Base-by-base conservation (phyloP, 306 rosid species). In the Vigna nakashimae region DNA sequence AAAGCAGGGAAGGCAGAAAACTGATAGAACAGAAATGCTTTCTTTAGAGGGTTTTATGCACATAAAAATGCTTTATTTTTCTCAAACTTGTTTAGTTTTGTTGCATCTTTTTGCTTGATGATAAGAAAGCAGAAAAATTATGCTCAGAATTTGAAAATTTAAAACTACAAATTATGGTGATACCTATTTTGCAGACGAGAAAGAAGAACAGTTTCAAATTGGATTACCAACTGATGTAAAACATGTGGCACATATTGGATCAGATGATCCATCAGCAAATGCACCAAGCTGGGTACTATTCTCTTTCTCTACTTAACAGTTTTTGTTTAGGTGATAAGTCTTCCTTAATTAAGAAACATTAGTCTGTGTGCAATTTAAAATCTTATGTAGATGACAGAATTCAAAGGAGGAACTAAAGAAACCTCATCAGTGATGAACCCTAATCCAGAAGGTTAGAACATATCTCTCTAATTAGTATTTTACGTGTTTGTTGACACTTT, bases 171-270 rank as follows among this genome's bases (percentile, higher is more conserved):
- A 62, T 62, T 42, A 42, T 72, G 46, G 38, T 71, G 56, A 76
- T 40, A 5, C 15, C 10, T n/a, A 34, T 48, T 75, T 56, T 80
- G 86, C 86, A 93, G 98, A 93, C 5, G 97, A 93, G 50, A 91
- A 91, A 79, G 92, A 91, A 77, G 86, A 84, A 20, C 78, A 93
- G 40, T 84, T 93, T 75, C 90, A 90, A 86, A 93, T 93, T 88
- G 98, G 98, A 6, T 68, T 84, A 62, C 98, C 96, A 58, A 93
- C 96, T 43, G 98, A 93, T 73, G 98, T 72, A 80, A 86, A 83
- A 28, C 89, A 86, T 50, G 89, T 86, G 50, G 89, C 89, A 48
- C 89, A 86, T 10, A 86, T 86, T 73, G 87, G 89, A 63, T 80
- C 81, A 63, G 89, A 86, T 75, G 85, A 82, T 59, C 87, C 87